Evolutionary conservation across 345 rosid species (phyloP), one percentile per base, ranked within the genome.

Genomic region (Adansonia digitata): DNA sequence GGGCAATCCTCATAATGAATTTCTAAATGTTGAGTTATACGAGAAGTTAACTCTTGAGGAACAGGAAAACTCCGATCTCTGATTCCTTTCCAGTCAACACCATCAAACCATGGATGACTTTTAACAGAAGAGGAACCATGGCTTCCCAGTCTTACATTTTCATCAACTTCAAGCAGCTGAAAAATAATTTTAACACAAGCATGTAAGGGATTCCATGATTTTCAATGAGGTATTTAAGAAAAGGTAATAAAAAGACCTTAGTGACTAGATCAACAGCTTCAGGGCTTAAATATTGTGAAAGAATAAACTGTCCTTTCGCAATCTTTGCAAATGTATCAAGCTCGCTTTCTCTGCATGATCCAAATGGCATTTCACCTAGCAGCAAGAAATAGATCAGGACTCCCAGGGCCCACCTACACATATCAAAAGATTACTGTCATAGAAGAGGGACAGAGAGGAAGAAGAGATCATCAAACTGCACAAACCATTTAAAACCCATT

Each of bases 401-500:
- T 73, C 98, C 98, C 69, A 92, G 78, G 37, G 97, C 94, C 98
- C 98, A 92, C 97, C 97, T 92, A 79, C 65, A 29, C 63, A 49
- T 74, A 49, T 69, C 55, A 26, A 43, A 66, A 66, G 11, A 42
- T 39, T 34, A 42, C 7, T 24, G n/a, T 24, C 37, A 67, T 24
- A 24, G 11, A 65, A 22, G 31, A 65, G 27, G 26, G 68, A 14
- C 10, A n/a, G 51, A 65, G 18, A 66, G 5, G 51, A 43, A 26
- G 17, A 67, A 67, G 6, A 15, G 13, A 7, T 7, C 55, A 67
- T 67, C 39, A 67, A 67, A 7, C 22, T 43, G 37, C 53, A 24
- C 51, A 63, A 37, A 67, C 37, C 24, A 11, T 42, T 45, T 43
- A 20, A 34, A 49, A 14, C 27, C 43, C 60, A 29, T 10, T 18